Base-by-base conservation (phyloP, 163 green algal species). In the Botryococcus braunii region DNA sequence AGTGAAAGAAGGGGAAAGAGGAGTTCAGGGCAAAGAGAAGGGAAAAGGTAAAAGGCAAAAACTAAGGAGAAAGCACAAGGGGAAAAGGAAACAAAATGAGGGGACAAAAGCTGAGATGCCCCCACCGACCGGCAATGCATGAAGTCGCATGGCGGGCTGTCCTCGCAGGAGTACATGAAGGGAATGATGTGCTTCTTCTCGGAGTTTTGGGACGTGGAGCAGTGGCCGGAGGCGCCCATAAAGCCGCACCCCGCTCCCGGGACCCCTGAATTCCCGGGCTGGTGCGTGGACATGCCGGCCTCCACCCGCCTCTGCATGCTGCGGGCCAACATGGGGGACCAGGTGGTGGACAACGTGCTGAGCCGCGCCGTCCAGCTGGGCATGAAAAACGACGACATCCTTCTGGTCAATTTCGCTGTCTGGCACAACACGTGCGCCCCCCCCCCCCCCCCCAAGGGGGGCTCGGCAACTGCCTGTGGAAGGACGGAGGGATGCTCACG, bases 351-450 rank as follows among this genome's bases (percentile, higher is more conserved):
- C 9, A 52, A 46, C 8, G 39, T 75, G 32, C 35, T 75, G 69
- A 63, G 63, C 25, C 60, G 41, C 29, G 40, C 68, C 25, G 35
- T 21, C 9, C 39, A 43, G 37, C 60, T 75, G 1, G 56, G 37
- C 41, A 48, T 32, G 23, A 43, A 36, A 34, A 11, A 4, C 5
- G 57, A 47, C 31, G 69, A 75, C 43, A 43, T 75, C 2, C 46
- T 68, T 34, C n/a, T 75, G 1, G 11, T 71, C 40, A 75, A 75
- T 39, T 65, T 75, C 32, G 69, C 58, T 25, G 61, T 74, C 23
- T 74, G 68, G 68, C 55, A 65, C 47, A 74, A 66, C 27, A 35
- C 6, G n/a, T n/a, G n/a, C n/a, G n/a, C n/a, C n/a, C n/a, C n/a
- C n/a, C n/a, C n/a, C n/a, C n/a, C n/a, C n/a, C n/a, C n/a, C n/a